Evolutionary conservation across 2,329 filamentous ascomycete species (phyloP).

Genomic region (Alternaria gaisen): DNA sequence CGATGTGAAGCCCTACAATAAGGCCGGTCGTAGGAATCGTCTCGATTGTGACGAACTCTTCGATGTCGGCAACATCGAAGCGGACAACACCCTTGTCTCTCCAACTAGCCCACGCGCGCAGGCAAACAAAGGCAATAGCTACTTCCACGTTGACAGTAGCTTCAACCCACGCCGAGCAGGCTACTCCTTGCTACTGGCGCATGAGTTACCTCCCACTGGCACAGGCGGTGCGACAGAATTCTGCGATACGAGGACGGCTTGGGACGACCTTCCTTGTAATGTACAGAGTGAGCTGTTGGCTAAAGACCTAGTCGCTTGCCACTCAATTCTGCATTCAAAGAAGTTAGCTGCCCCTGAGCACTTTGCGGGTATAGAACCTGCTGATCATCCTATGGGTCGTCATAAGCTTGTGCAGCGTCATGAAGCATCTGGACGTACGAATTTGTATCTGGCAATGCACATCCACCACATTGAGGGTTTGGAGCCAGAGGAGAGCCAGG

Average conservation of each 20-base stretch:
- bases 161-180: conserved; percentile 42
- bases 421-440: conserved; percentile 61
- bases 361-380: conserved; percentile 58
- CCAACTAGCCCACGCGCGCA: not conserved
- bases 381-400: conserved; percentile 49
- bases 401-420: conserved; percentile 64
- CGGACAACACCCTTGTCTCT: conserved; percentile 55
- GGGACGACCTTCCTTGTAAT: not conserved
- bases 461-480: not conserved
- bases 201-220: conserved; percentile 9
- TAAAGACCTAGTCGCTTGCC: not conserved
- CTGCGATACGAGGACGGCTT: not conserved
- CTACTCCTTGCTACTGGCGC: conserved; percentile 34
- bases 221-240: not conserved
- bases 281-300: not conserved
- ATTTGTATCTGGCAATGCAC: conserved; percentile 53
- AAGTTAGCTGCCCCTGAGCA: conserved; percentile 53
- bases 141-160: conserved; percentile 42
- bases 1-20: conserved; percentile 49
- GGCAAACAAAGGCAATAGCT: conserved; percentile 36
- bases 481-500: not conserved
- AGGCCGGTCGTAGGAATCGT: conserved; percentile 58
- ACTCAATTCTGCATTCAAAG: not conserved
- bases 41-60: conserved; percentile 63
- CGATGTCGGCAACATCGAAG: conserved; percentile 65